Evolutionary conservation across 208 protist genomes (phyloP).

Genomic region (Trichomonas tenax): DNA sequence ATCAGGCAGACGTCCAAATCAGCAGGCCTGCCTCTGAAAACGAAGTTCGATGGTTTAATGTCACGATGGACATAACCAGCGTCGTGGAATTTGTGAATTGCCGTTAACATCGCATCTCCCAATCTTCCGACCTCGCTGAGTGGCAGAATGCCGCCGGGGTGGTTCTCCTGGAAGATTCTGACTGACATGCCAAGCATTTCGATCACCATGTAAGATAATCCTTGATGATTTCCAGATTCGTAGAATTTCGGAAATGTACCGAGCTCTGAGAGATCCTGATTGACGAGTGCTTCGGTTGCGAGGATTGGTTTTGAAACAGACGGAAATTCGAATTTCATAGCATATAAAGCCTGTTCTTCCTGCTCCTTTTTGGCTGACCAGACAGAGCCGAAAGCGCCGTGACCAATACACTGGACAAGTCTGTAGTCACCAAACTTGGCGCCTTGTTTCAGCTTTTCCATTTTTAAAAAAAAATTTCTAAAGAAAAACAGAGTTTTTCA

Average conservation of each 20-base stretch:
- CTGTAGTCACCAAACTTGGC: neutral
- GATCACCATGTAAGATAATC: neutral
- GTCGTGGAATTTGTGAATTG: neutral
- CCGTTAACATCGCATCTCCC: neutral
- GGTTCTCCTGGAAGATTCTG: neutral
- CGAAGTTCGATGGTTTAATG: slow-evolving; percentile 2
- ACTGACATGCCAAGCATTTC: neutral
- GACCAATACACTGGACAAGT: neutral
- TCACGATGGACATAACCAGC: neutral
- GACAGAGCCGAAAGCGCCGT: neutral
- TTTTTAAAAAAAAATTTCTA: neutral
- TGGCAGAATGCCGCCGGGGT: neutral
- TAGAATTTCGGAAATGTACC: neutral
- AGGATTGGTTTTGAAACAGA: neutral
- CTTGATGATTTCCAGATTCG: neutral
- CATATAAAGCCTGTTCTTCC: neutral
- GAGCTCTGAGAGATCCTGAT: neutral
- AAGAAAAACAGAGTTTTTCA: neutral
- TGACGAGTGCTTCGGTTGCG: neutral
- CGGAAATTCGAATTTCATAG: slow-evolving; percentile 11
- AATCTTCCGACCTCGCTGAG: neutral
- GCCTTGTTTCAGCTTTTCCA: neutral
- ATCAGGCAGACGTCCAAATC: neutral
- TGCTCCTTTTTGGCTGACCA: neutral
- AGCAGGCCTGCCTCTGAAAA: neutral